These are phyloP conservation scores for Solanum pinnatisectum DNA, from an alignment of 257 asterid genomes.

Conservation along the genomic window DNA sequence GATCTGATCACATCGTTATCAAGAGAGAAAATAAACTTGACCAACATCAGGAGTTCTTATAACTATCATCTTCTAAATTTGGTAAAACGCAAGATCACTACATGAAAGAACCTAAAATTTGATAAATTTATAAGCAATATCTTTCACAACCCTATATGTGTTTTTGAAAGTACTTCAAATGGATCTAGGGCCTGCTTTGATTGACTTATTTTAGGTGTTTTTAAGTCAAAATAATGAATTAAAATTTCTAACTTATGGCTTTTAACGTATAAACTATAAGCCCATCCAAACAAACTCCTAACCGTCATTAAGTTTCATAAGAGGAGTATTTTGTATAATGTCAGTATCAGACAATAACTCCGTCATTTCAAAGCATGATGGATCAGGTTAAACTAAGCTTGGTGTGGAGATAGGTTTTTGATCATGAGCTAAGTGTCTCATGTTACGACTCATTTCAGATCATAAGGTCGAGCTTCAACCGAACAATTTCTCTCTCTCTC, in stretches of 20 bases:
- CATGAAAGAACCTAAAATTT: not conserved
- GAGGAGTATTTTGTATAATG: not conserved
- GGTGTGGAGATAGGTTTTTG: not conserved
- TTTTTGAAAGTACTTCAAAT: not conserved
- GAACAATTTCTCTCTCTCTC: not conserved
- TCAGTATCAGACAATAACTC: not conserved
- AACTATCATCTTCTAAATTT: too few relatives aligned
- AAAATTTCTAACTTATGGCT: not conserved
- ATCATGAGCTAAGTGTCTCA: not conserved
- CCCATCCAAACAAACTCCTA: not conserved
- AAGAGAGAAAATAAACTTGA: not conserved
- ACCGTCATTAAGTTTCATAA: not conserved
- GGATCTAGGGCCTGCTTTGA: not conserved
- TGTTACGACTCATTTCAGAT: not conserved
- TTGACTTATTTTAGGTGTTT: not conserved
- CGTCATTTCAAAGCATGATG: not conserved
- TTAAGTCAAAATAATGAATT: not conserved
- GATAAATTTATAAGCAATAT: not conserved
- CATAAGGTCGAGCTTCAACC: not conserved
- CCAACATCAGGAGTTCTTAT: not conserved
- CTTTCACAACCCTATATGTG: not conserved
- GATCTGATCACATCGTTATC: not conserved
- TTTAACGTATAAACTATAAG: not conserved
- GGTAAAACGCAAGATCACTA: not conserved
- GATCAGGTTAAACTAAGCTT: not conserved